Evolutionary conservation across 495 filamentous ascomycete genomes (phyloP).

Genomic region (Neurospora sp.): DNA sequence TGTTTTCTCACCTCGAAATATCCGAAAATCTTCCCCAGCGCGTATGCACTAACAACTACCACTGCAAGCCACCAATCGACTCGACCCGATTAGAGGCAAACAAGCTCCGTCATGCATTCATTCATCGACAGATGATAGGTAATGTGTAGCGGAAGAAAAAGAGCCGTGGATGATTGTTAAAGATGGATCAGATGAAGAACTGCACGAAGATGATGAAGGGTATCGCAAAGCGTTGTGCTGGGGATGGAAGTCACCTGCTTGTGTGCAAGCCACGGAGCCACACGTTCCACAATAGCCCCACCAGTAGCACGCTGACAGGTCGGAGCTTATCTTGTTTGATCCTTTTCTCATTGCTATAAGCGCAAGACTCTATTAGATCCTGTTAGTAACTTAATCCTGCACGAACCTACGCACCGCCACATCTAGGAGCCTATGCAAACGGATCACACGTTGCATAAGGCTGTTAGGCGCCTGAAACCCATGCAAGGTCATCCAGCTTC

Average conservation of each 20-base stretch:
- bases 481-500: not conserved
- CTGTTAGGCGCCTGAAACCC: not conserved
- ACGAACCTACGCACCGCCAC: not conserved
- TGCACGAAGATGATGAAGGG: not conserved
- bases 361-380: not conserved
- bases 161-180: not conserved
- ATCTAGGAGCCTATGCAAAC: not conserved
- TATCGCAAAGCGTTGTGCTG: not conserved
- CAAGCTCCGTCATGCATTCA: not conserved
- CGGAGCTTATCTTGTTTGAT: not conserved
- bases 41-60: not conserved
- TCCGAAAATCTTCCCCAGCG: not conserved
- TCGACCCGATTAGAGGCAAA: not conserved
- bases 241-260: no score
- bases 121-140: not conserved
- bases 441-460: not conserved
- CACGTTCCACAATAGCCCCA: not conserved
- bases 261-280: not conserved
- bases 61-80: not conserved
- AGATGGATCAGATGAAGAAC: not conserved
- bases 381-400: not conserved
- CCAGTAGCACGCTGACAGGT: not conserved
- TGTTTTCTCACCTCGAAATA: not conserved
- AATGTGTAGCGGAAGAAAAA: not conserved
- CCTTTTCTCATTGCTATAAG: not conserved